Conservation (phyloP, 2,329 filamentous ascomycete genomes). For the Xenoacremonium recifei region DNA sequence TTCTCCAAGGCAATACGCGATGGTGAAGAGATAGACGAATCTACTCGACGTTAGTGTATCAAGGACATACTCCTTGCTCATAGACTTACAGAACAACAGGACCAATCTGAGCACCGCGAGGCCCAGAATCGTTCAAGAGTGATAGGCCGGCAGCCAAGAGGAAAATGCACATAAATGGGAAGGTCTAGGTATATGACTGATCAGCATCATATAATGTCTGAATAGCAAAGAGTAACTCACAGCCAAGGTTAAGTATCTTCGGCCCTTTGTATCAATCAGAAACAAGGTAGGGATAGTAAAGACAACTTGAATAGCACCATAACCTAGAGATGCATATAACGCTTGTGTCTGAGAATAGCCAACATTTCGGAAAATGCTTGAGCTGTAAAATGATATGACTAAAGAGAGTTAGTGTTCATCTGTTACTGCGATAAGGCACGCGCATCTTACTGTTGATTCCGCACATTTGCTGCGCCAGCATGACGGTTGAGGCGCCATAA, state of each 20-base stretch:
- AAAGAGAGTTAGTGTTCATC: not conserved
- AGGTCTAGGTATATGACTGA: constrained; percentile 18
- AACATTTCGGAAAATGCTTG: constrained; percentile 22
- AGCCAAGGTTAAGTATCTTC: constrained; percentile 18
- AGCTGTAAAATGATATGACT: constrained; percentile 30
- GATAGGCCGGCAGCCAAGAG: constrained; percentile 32
- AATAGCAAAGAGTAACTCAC: constrained; percentile 6
- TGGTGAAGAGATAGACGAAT: constrained; percentile 37
- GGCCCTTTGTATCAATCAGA: constrained; percentile 24
- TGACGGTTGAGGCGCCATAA: constrained; percentile 67
- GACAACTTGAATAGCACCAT: constrained; percentile 20
- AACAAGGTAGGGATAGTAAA: constrained; percentile 29
- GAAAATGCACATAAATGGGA: constrained; percentile 34
- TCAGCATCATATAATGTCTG: not conserved
- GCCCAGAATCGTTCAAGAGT: constrained; percentile 24
- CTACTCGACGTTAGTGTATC: too few relatives aligned
- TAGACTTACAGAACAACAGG: too few relatives aligned
- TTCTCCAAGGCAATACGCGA: constrained; percentile 34
- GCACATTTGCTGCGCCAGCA: constrained; percentile 67
- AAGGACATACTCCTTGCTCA: too few relatives aligned
- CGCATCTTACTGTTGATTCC: constrained; percentile 45
- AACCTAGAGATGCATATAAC: constrained; percentile 19
- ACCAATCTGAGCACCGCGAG: too few relatives aligned
- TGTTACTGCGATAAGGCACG: fast-evolving
- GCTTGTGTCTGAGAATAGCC: constrained; percentile 26